Conservation (phyloP, 352 stramenopile species). For the Pythium aphanidermatum region DNA sequence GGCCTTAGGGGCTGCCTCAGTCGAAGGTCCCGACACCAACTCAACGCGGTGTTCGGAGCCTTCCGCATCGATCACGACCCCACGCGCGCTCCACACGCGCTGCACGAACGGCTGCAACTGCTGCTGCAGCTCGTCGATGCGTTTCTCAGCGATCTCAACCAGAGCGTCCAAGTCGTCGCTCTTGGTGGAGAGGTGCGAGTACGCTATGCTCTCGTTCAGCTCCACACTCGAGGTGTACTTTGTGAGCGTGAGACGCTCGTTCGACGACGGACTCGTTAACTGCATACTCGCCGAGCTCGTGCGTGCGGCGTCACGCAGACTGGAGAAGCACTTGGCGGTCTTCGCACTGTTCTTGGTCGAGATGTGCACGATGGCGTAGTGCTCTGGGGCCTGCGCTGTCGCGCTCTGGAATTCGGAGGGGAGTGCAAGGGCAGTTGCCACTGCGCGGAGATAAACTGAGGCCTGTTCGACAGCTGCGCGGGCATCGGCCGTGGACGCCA, state of each 20-base stretch:
- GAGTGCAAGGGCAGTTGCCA: constrained; percentile 26
- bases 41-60: constrained; percentile 28
- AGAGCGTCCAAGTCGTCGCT: background rate
- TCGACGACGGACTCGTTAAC: constrained; percentile 14
- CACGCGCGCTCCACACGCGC: constrained; percentile 31
- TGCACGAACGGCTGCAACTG: constrained; percentile 41
- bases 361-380: constrained; percentile 47
- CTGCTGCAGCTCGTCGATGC: constrained; percentile 36
- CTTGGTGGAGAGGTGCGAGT: constrained; percentile 1
- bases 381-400: constrained; percentile 1
- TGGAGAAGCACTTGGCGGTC: constrained; percentile 12
- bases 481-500: constrained; percentile 28
- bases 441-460: constrained; percentile 47
- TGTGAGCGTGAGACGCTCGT: constrained; percentile 19
- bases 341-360: constrained; percentile 14
- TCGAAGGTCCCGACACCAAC: constrained; percentile 21
- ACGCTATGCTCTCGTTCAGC: constrained; percentile 37
- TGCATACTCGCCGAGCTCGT: constrained; percentile 20
- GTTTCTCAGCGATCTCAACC: constrained; percentile 22
- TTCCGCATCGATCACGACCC: constrained; percentile 21
- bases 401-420: constrained; percentile 10
- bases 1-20: constrained; percentile 3
- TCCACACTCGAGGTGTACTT: constrained; percentile 39
- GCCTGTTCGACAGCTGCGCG: constrained; percentile 26
- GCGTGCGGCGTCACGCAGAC: constrained; percentile 30